A percentile compares a stretch with the other conserved stretches of the same genome.
Evolutionary conservation across 495 filamentous ascomycete species (phyloP).

Genomic region (Hypoxylon fragiforme): DNA sequence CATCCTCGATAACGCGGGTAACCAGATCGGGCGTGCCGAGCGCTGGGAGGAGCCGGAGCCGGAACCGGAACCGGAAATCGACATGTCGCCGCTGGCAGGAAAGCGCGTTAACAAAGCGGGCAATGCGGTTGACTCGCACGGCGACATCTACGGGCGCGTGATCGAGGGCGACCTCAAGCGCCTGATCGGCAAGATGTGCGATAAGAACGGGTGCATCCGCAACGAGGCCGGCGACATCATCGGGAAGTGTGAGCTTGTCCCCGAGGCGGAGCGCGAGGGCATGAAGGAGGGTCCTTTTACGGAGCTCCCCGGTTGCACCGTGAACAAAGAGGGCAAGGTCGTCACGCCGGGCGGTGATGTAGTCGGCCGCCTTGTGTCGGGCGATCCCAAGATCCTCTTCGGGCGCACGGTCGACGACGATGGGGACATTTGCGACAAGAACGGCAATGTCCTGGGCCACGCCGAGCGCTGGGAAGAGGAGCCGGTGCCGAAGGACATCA

Average conservation of each 20-base stretch:
- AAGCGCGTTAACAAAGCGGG: constrained; percentile 86
- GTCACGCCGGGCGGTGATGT: constrained; percentile 62
- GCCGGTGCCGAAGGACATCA: constrained; percentile 63
- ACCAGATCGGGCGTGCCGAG: constrained; percentile 76
- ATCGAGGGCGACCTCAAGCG: constrained; percentile 70
- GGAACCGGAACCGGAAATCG: constrained; percentile 57
- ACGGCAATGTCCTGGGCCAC: constrained; percentile 78
- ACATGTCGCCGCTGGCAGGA: constrained; percentile 73
- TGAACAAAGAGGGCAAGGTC: constrained; percentile 78
- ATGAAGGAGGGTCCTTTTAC: constrained; percentile 78
- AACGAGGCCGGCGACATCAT: constrained; percentile 79
- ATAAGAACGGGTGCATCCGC: constrained; percentile 79
- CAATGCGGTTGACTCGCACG: constrained; percentile 75
- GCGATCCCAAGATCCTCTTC: constrained; percentile 69
- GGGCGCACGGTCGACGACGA: constrained; percentile 82
- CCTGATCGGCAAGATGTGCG: constrained; percentile 78
- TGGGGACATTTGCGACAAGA: constrained; percentile 79
- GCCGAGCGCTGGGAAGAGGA: constrained; percentile 83
- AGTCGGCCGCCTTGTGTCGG: constrained; percentile 73
- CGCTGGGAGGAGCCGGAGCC: constrained; percentile 57
- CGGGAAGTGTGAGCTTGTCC: constrained; percentile 76
- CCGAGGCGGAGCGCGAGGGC: constrained; percentile 66
- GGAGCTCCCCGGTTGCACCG: constrained; percentile 70
- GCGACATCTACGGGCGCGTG: constrained; percentile 75
- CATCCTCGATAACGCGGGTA: constrained; percentile 78